phyloP scores from a whole-genome alignment of 2,329 filamentous ascomycete genomes.

The Diaporthe batatas region DNA sequence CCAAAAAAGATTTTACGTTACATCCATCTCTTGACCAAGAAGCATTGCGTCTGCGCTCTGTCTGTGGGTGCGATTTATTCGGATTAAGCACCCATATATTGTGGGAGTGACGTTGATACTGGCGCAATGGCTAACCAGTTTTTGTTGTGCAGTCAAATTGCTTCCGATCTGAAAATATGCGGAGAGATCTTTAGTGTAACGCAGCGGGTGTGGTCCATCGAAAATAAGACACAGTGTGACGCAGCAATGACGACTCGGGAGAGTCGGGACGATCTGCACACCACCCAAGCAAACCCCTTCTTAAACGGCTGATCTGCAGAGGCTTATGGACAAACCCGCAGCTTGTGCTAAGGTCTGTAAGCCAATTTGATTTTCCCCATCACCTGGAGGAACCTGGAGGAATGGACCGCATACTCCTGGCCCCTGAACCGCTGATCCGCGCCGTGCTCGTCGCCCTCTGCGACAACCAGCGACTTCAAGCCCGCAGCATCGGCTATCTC shows the following conservation, averaged over 20 bases:
- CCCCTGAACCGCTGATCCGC: constrained; percentile 34
- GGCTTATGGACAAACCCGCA: neutral
- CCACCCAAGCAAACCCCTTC: neutral
- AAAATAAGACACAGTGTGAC: constrained; percentile 2
- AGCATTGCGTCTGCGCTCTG: neutral
- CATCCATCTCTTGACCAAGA: neutral
- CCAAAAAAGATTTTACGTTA: neutral
- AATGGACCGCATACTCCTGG: constrained; percentile 40
- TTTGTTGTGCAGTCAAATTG: neutral
- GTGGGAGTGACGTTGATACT: neutral
- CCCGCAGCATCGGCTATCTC: constrained; percentile 37
- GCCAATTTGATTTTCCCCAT: neutral
- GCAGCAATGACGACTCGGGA: constrained; percentile 14
- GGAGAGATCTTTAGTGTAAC: neutral
- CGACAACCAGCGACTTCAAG: constrained; percentile 33
- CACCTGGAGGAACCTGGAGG: neutral
- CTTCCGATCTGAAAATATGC: neutral
- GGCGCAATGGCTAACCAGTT: neutral
- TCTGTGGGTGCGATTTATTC: too few relatives aligned
- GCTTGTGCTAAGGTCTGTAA: neutral
- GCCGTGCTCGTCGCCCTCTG: constrained; percentile 40
- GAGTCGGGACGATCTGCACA: constrained; percentile 10
- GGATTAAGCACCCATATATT: neutral
- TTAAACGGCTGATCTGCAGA: constrained; percentile 22
- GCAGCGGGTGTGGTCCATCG: neutral